Evolutionary conservation across 805 yeast genomes (phyloP), one percentile per base, ranked within the genome.

Genomic region (Komagataella pastoris): DNA sequence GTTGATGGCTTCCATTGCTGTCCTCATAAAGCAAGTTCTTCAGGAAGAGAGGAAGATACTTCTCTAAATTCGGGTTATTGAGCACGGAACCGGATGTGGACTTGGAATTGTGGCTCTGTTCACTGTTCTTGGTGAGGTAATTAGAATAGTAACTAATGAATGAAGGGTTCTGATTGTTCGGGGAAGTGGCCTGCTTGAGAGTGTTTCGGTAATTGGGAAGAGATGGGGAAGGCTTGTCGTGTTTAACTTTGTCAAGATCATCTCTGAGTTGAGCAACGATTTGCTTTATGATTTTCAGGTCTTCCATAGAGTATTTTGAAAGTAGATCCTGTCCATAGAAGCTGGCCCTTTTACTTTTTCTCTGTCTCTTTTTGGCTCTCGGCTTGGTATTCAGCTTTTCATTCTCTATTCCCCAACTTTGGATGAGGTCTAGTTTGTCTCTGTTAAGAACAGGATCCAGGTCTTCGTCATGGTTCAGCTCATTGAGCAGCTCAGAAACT

Each of bases 331-430:
- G 57, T 8, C 64, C 65, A 51, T 61, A 63, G 43, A 40, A 51
- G 8, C 23, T 50, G 2, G 19, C 30, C 45, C 44, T n/a, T 23
- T 24, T 23, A 24, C 40, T 44, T 19, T 14, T 17, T 47, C 44
- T 51, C 49, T 19, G 40, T 45, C 46, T 44, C 40, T 3, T 47
- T 19, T 18, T 49, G 14, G 46, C 50, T 30, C 49, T 45, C 21
- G 47, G 47, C 17, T n/a, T 52, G 47, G 47, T 18, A 17, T 17
- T 44, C 17, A 48, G 46, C 45, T 24, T 43, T 14, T 50, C 48
- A 51, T 62, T 61, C 19, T 63, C 68, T 18, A 64, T 61, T 1
- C 66, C 68, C 68, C 68, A 64, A 7, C 65, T 57, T 50, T 58
- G 57, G 49, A 64, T 59, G 17, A 62, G 55, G 12, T 63, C 66